Conservation (phyloP, 305 asterid species). For the Fraxinus xanthoxyloides region DNA sequence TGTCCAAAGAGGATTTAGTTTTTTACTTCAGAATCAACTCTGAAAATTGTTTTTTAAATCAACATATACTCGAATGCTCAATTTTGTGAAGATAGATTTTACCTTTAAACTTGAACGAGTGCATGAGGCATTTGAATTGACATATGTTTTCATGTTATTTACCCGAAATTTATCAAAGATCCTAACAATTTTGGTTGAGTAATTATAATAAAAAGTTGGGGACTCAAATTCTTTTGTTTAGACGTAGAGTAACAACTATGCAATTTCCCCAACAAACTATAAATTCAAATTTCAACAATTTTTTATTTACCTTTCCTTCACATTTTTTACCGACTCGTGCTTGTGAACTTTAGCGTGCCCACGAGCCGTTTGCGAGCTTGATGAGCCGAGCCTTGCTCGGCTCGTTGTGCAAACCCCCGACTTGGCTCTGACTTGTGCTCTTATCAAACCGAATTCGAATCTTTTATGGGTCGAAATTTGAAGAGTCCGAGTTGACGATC, state of each 20-base stretch:
- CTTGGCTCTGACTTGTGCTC: too few species aligned
- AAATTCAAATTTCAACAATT: not conserved
- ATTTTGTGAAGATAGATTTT: not conserved
- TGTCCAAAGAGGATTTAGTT: too few species aligned
- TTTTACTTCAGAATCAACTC: not conserved
- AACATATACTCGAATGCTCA: not conserved
- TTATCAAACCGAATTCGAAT: too few species aligned
- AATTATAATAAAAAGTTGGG: not conserved
- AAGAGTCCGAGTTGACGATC: too few species aligned
- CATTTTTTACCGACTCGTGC: too few species aligned
- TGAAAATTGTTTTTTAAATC: not conserved
- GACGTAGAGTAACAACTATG: not conserved
- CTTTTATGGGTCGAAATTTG: too few species aligned
- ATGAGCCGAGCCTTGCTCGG: too few species aligned
- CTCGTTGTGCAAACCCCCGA: too few species aligned
- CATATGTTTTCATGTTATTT: not conserved
- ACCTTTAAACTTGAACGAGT: not conserved
- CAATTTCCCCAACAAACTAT: not conserved
- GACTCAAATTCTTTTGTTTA: not conserved
- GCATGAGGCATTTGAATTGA: not conserved
- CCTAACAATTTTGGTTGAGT: not conserved
- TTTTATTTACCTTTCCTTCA: too few species aligned
- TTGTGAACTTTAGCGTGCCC: too few species aligned
- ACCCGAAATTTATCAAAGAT: not conserved
- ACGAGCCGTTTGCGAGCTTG: too few species aligned